Evolutionary conservation across 1,284 basidiomycete genomes (phyloP).

Genomic region (Apiotrichum laibachii): DNA sequence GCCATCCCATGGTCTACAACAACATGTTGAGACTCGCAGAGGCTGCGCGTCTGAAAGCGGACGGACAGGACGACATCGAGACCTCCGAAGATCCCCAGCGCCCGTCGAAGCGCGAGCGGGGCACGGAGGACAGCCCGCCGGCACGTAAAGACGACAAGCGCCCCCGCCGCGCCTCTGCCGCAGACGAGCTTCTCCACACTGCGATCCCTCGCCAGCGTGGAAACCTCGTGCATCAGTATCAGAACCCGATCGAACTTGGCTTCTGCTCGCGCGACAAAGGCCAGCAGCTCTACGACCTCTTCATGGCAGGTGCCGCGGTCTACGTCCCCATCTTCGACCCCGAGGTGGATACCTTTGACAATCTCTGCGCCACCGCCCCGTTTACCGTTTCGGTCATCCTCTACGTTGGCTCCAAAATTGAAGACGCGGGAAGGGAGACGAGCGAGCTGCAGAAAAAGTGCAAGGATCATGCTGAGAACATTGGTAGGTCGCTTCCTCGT

Average conservation of each 20-base stretch:
- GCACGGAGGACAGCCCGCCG: not conserved
- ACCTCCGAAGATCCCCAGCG: not conserved
- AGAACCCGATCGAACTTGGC: slow-evolving; percentile 51
- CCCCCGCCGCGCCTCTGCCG: slow-evolving; percentile 18
- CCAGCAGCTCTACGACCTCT: slow-evolving; percentile 67
- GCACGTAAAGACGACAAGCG: slow-evolving; percentile 14
- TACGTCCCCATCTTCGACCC: slow-evolving; percentile 82
- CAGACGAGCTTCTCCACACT: not conserved
- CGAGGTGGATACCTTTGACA: slow-evolving; percentile 69
- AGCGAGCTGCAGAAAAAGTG: slow-evolving; percentile 42
- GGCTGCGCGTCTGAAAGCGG: slow-evolving; percentile 44
- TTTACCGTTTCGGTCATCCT: slow-evolving; percentile 65
- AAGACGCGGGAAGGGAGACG: slow-evolving; percentile 67
- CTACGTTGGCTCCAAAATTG: slow-evolving; percentile 77
- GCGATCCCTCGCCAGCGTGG: slow-evolving; percentile 21
- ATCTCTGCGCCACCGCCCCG: slow-evolving; percentile 34
- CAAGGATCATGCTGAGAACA: slow-evolving; percentile 73
- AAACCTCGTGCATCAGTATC: slow-evolving; percentile 31
- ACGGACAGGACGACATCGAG: slow-evolving; percentile 22
- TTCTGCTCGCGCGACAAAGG: slow-evolving; percentile 72
- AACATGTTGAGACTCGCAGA: slow-evolving; percentile 50
- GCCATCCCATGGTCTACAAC: slow-evolving; percentile 36
- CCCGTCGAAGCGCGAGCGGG: not conserved
- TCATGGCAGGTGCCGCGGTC: slow-evolving; percentile 77
- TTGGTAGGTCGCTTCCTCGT: slow-evolving; percentile 54